These are phyloP conservation scores for Zea mays DNA, from an alignment of 176 grass and related monocot genomes.

Conservation along the genomic window DNA sequence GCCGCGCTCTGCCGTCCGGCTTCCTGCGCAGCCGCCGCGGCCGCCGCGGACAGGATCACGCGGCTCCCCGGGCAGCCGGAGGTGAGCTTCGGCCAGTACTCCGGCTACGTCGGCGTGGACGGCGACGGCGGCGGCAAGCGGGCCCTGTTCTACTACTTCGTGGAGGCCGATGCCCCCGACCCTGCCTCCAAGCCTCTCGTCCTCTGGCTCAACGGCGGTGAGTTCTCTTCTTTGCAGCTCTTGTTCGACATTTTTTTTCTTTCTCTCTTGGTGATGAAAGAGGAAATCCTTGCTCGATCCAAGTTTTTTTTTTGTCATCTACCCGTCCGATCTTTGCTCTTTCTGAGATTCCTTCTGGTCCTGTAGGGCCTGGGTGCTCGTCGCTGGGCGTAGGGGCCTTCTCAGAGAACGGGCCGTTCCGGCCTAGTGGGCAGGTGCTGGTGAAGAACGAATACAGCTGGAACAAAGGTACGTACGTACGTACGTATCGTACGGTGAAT, in stretches of 20 bases:
- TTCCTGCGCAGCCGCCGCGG: conserved; percentile 14
- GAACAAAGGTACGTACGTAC: too few species aligned
- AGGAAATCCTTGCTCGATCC: too few species aligned
- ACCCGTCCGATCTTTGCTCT: too few species aligned
- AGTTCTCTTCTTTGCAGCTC: background rate
- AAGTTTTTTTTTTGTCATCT: conserved; percentile 26
- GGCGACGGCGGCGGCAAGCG: conserved; percentile 34
- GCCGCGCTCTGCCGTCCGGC: conserved; percentile 29
- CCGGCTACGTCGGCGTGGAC: conserved; percentile 73
- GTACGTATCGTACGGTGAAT: too few species aligned
- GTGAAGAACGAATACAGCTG: too few species aligned
- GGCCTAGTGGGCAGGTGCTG: conserved; percentile 73
- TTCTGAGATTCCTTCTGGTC: conserved; percentile 26
- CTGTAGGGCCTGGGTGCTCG: conserved; percentile 88
- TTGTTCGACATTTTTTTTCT: background rate
- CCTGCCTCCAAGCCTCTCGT: too few species aligned
- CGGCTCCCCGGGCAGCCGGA: conserved; percentile 81
- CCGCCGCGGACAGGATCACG: conserved; percentile 52
- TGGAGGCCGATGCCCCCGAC: conserved; percentile 45
- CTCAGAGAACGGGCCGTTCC: conserved; percentile 98
- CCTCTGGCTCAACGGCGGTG: conserved; percentile 89
- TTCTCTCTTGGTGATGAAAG: too few species aligned
- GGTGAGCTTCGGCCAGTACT: conserved; percentile 79
- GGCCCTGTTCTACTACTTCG: conserved; percentile 97
- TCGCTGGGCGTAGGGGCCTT: conserved; percentile 98